Evolutionary conservation across 768 basidiomycete species (phyloP).

Genomic region (Baorangia bicolor): DNA sequence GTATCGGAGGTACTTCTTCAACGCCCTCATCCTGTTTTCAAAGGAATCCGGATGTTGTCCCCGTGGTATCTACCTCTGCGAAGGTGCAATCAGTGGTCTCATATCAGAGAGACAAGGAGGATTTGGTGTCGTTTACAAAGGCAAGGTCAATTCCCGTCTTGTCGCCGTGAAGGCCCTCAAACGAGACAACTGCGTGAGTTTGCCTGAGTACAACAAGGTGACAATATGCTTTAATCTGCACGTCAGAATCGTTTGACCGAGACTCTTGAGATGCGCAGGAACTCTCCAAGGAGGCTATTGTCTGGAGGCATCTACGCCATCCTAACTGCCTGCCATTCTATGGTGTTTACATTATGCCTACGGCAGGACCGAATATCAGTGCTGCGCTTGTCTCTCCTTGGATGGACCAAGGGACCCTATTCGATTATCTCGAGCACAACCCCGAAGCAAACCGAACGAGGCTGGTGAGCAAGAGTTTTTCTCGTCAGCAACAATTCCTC

Average conservation of each 20-base stretch:
- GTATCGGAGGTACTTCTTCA: constrained; percentile 18
- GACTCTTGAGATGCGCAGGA: constrained; percentile 7
- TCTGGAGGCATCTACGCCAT: constrained; percentile 37
- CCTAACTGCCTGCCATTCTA: constrained; percentile 37
- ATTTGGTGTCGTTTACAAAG: constrained; percentile 23
- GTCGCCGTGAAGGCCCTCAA: constrained; percentile 30
- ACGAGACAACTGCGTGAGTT: background rate
- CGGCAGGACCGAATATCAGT: constrained; percentile 14
- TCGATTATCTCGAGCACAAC: constrained; percentile 27
- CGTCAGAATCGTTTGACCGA: background rate
- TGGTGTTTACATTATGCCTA: constrained; percentile 27
- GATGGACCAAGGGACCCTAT: constrained; percentile 37
- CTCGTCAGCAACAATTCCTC: background rate
- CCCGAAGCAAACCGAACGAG: constrained; percentile 24
- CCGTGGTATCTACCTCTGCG: constrained; percentile 7
- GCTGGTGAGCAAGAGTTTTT: constrained; percentile 30
- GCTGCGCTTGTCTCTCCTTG: constrained; percentile 39
- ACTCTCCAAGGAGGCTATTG: constrained; percentile 32
- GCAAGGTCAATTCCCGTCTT: constrained; percentile 15
- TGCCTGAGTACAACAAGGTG: constrained; percentile 20
- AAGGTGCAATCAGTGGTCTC: constrained; percentile 9
- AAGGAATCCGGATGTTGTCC: constrained; percentile 22
- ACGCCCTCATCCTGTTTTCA: constrained; percentile 20
- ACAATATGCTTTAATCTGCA: background rate
- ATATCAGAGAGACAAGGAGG: constrained; percentile 11